A percentile compares a stretch with the other conserved stretches of the same genome.
These are phyloP conservation scores for Trichosporon coremiiforme DNA, from an alignment of 1,284 basidiomycete species.

Conservation along the genomic window DNA sequence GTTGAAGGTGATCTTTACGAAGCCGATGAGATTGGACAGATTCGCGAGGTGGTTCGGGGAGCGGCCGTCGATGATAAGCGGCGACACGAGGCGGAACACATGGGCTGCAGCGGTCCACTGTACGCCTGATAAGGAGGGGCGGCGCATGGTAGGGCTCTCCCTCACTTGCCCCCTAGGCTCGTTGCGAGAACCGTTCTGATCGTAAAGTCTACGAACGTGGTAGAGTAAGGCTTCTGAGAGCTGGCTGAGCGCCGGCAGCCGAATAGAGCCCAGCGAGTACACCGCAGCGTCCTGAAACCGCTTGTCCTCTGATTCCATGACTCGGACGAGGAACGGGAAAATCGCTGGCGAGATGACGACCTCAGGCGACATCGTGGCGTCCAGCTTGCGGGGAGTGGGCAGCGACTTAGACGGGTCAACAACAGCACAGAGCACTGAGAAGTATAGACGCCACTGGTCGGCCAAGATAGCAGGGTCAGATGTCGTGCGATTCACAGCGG, in stretches of 20 bases:
- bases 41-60: slow-evolving; percentile 68
- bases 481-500: slow-evolving; percentile 28
- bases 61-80: slow-evolving; percentile 71
- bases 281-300: slow-evolving; percentile 83
- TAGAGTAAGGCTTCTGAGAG: slow-evolving; percentile 80
- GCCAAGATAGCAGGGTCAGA: slow-evolving; percentile 68
- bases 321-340: slow-evolving; percentile 82
- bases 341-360: slow-evolving; percentile 66
- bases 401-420: background rate
- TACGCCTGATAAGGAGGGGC: slow-evolving; percentile 73
- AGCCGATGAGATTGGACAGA: slow-evolving; percentile 77
- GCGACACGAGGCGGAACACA: slow-evolving; percentile 83
- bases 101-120: slow-evolving; percentile 86
- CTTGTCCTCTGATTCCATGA: slow-evolving; percentile 81
- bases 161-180: slow-evolving; percentile 11
- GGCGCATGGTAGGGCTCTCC: slow-evolving; percentile 38
- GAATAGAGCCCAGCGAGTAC: slow-evolving; percentile 82
- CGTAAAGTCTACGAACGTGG: slow-evolving; percentile 71
- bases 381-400: background rate
- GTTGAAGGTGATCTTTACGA: slow-evolving; percentile 77
- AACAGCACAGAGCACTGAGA: slow-evolving; percentile 69
- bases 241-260: slow-evolving; percentile 72
- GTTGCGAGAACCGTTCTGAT: slow-evolving; percentile 53
- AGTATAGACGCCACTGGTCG: slow-evolving; percentile 86
- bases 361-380: slow-evolving; percentile 61